A percentile compares a stretch with the other conserved stretches of the same genome.
Evolutionary conservation across 495 filamentous ascomycete genomes (phyloP).

Genomic region (Amorphotheca resinae): DNA sequence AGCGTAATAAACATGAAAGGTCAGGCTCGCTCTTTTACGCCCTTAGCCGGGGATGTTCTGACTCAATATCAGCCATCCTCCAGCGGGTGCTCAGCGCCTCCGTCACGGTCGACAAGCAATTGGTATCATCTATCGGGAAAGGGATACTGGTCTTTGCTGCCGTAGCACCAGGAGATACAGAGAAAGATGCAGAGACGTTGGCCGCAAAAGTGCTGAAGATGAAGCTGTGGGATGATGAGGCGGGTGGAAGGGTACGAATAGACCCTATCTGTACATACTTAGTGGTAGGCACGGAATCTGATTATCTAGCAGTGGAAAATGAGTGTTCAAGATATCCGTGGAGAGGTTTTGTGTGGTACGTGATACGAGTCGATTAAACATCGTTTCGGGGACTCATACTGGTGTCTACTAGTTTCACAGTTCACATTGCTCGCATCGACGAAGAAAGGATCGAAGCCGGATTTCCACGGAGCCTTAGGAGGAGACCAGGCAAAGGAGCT

Average conservation of each 20-base stretch:
- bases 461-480: slow-evolving; percentile 82
- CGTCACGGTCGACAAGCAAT: slow-evolving; percentile 87
- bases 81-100: slow-evolving; percentile 94
- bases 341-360: slow-evolving; percentile 84
- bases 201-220: slow-evolving; percentile 80
- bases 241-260: slow-evolving; percentile 39
- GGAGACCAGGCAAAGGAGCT: slow-evolving; percentile 63
- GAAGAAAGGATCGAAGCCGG: slow-evolving; percentile 89
- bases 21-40: background rate
- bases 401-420: slow-evolving; percentile 81
- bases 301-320: slow-evolving; percentile 59
- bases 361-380: background rate
- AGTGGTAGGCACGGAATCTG: background rate
- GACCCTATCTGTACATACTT: slow-evolving; percentile 10
- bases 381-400: slow-evolving; percentile 2
- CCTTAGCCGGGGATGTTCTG: background rate
- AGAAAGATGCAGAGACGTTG: slow-evolving; percentile 73
- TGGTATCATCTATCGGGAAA: slow-evolving; percentile 81
- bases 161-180: slow-evolving; percentile 78
- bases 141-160: slow-evolving; percentile 88
- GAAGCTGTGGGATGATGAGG: slow-evolving; percentile 73
- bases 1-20: background rate
- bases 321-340: slow-evolving; percentile 73
- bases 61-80: slow-evolving; percentile 58
- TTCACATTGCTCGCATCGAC: slow-evolving; percentile 89